These are phyloP conservation scores for Zymoseptoria brevis DNA, from an alignment of 2,329 filamentous ascomycete genomes.

Conservation along the genomic window DNA sequence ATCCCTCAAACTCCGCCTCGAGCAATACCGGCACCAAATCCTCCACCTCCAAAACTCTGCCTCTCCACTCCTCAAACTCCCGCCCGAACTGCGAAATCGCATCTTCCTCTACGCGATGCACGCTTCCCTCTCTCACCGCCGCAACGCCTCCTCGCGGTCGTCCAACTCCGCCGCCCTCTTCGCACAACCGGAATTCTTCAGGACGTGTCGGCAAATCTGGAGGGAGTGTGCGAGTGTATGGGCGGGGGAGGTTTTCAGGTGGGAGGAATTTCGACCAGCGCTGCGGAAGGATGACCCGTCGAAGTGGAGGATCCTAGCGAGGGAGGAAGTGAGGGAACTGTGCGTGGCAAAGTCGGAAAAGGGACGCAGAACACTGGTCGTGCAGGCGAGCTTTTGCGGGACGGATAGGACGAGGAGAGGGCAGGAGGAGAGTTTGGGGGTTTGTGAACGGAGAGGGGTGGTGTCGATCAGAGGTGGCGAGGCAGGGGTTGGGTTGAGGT, in stretches of 20 bases:
- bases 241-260: constrained; percentile 12
- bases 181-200: constrained; percentile 11
- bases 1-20: constrained; percentile 10
- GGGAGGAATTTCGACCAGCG: constrained; percentile 12
- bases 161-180: constrained; percentile 1
- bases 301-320: constrained; percentile 6
- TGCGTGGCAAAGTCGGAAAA: constrained; percentile 6
- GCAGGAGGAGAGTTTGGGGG: constrained; percentile 11
- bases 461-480: constrained; percentile 7
- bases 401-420: constrained; percentile 7
- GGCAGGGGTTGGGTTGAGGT: constrained; percentile 10
- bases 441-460: constrained; percentile 15
- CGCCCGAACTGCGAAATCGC: constrained; percentile 13
- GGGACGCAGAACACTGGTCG: constrained; percentile 8
- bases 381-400: constrained; percentile 13
- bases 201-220: constrained; percentile 9
- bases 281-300: background rate
- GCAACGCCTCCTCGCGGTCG: no score
- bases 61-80: constrained; percentile 11
- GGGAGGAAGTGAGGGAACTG: constrained; percentile 6
- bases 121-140: constrained; percentile 10
- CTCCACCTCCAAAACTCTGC: constrained; percentile 13
- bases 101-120: constrained; percentile 14
- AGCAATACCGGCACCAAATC: constrained; percentile 12
- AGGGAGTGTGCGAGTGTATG: constrained; percentile 13